Conservation (phyloP, 2,329 filamentous ascomycete genomes). For the Pseudogymnoascus sp. region DNA sequence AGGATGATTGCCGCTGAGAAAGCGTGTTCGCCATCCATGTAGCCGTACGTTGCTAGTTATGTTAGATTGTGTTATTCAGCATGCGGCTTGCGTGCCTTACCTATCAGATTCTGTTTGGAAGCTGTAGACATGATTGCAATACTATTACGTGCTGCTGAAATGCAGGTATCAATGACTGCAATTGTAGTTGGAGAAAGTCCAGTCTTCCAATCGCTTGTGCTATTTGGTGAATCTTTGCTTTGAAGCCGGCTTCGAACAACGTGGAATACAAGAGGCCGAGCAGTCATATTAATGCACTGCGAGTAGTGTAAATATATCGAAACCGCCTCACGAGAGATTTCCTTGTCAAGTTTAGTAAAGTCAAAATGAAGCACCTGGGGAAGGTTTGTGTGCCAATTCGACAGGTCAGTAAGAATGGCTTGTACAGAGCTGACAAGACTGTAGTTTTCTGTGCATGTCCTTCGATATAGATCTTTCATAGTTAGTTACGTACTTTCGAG, state of each 20-base stretch:
- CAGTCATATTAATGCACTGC: constrained; percentile 51
- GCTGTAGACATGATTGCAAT: constrained; percentile 42
- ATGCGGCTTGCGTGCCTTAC: constrained; percentile 26
- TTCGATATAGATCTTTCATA: constrained; percentile 40
- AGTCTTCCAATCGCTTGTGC: constrained; percentile 37
- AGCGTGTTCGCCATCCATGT: constrained; percentile 49
- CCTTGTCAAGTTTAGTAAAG: constrained; percentile 34
- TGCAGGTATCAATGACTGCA: constrained; percentile 44
- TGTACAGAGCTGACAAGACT: constrained; percentile 43
- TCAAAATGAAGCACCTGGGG: constrained; percentile 42
- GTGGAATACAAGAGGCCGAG: constrained; percentile 44
- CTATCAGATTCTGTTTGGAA: constrained; percentile 41
- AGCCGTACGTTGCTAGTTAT: constrained; percentile 43
- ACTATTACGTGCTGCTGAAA: constrained; percentile 42
- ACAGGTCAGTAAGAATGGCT: constrained; percentile 41
- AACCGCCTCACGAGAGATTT: constrained; percentile 41
- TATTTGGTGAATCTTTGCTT: constrained; percentile 26
- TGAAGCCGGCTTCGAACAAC: constrained; percentile 42
- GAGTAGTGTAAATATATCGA: constrained; percentile 48
- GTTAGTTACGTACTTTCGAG: not conserved
- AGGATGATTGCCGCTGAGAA: constrained; percentile 47
- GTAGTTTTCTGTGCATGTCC: constrained; percentile 38
- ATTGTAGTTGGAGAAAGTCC: constrained; percentile 42
- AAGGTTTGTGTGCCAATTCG: constrained; percentile 41
- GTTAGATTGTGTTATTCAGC: not conserved